Base-by-base conservation (phyloP, 225 moss, liverwort and hornwort genomes). In the Sphagnum tenellum region DNA sequence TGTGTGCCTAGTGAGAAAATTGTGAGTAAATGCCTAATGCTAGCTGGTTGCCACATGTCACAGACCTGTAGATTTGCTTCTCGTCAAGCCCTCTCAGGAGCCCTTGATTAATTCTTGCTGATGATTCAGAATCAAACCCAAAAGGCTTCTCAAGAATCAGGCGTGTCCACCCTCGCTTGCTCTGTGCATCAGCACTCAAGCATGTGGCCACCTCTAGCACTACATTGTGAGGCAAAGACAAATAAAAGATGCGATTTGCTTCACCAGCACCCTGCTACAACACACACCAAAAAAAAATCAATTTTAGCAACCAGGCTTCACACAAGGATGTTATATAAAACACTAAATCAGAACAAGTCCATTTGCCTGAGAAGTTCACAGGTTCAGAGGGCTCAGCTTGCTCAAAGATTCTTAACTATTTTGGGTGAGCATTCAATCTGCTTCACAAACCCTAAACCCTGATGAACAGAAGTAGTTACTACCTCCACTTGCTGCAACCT, bases 101-200 rank as follows among this genome's bases (percentile, higher is more conserved):
- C 63, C 89, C 74, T 50, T 65, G 71, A 47, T 89, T 74, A n/a
- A 94, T 74, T 71, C 55, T 79, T 29, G 76, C 85, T 45, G 94
- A 94, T 60, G 94, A 86, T 5, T 83, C 73, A 2, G 76, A 50
- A 72, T 91, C 89, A 51, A 74, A 73, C 14, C 94, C 94, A 74
- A 94, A 94, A 5, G 94, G 94, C 70, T 94, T 94, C 70, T 94
- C 94, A 3, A 94, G 85, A 63, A 94, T 80, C 67, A 94, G 85
- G n/a, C 94, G 94, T 29, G 94, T 91, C 94, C 94, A 94, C 61
- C 94, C 94, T 46, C 57, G 78, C 67, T 71, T 68, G 68, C 91
- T 87, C 72, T 85, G 82, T 4, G 85, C 87, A 64, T 75, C 79
- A 63, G 69, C 69, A 69, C 89, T 87, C 72, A 91, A 84, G 75